A percentile compares a stretch with the other conserved stretches of the same genome.
phyloP scores from a whole-genome alignment of 108 stramenopile species.

The Fragilaria crotonensis region DNA sequence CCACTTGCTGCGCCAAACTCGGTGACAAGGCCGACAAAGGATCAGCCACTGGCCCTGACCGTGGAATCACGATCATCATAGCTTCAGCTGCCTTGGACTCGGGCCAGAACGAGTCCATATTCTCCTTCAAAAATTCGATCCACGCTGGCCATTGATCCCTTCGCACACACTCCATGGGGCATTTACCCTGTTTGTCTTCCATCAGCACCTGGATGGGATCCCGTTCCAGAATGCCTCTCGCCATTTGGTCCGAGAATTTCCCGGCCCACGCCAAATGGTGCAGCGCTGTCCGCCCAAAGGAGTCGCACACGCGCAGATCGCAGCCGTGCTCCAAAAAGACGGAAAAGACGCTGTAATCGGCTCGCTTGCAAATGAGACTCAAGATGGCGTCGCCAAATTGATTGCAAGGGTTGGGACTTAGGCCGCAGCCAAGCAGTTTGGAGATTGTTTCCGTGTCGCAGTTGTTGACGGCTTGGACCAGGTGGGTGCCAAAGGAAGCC shows the following conservation, averaged over 20 bases:
- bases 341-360: constrained; percentile 36
- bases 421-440: constrained; percentile 48
- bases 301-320: constrained; percentile 46
- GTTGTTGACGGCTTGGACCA: constrained; percentile 70
- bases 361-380: constrained; percentile 73
- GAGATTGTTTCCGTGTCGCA: constrained; percentile 38
- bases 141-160: constrained; percentile 55
- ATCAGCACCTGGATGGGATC: constrained; percentile 58
- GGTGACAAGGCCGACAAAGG: background rate
- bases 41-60: background rate
- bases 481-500: constrained; percentile 64
- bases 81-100: background rate
- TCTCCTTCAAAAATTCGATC: constrained; percentile 50
- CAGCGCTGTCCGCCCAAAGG: constrained; percentile 46
- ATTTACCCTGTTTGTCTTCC: constrained; percentile 65
- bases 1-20: background rate
- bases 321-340: constrained; percentile 46
- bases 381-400: constrained; percentile 80
- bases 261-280: constrained; percentile 47
- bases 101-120: constrained; percentile 53
- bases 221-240: constrained; percentile 26
- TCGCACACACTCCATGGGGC: constrained; percentile 71
- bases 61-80: background rate
- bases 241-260: constrained; percentile 21
- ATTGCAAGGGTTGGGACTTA: constrained; percentile 84